phyloP scores from a whole-genome alignment of 768 basidiomycete species.

The Xanthoconium stramineum region DNA sequence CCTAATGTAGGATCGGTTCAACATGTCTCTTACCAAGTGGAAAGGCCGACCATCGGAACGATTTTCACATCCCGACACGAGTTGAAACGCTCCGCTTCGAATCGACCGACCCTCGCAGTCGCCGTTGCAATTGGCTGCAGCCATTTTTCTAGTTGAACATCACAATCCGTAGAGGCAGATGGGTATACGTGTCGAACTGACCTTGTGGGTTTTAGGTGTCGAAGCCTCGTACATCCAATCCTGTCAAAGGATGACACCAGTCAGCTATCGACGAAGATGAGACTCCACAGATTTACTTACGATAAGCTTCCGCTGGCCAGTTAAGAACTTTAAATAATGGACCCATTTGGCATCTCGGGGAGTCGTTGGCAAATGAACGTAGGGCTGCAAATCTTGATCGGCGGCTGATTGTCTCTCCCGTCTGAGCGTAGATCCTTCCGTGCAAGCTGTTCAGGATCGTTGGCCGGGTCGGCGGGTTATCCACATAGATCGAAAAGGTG shows the following conservation, averaged over 20 bases:
- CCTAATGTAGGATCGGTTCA: background rate
- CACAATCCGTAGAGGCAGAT: too few species aligned
- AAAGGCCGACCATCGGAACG: background rate
- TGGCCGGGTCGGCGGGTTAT: background rate
- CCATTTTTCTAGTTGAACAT: too few species aligned
- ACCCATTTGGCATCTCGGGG: background rate
- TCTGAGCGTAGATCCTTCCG: constrained; percentile 2
- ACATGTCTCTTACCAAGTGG: background rate
- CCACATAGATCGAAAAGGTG: background rate
- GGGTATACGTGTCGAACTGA: background rate
- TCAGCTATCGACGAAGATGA: background rate
- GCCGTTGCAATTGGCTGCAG: too few species aligned
- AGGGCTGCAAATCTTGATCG: constrained; percentile 13
- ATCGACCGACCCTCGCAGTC: background rate
- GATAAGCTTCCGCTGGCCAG: background rate
- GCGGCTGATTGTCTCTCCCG: constrained; percentile 1
- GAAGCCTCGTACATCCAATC: too few species aligned
- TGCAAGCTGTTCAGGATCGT: background rate
- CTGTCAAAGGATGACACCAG: too few species aligned
- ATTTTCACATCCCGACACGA: constrained; percentile 18
- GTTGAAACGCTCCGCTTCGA: constrained; percentile 11
- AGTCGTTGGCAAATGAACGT: background rate
- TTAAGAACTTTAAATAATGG: background rate
- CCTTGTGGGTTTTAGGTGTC: too few species aligned
- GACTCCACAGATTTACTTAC: background rate